phyloP scores from a whole-genome alignment of 1,284 basidiomycete genomes.

The Ceratobasidium papillatum region DNA sequence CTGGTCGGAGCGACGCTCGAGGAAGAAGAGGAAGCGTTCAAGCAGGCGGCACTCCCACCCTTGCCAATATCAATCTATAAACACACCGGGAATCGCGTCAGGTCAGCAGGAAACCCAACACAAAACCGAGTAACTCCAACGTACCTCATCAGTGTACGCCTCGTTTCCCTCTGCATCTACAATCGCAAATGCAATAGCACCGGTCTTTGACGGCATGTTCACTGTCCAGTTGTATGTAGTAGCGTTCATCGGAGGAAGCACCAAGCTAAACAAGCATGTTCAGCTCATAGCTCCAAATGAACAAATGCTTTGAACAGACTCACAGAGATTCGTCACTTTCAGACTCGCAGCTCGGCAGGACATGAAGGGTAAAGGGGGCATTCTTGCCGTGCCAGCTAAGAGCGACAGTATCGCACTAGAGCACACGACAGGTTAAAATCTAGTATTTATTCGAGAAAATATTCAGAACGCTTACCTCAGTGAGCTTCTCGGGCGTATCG shows the following conservation, averaged over 20 bases:
- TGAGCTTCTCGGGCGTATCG: constrained; percentile 23
- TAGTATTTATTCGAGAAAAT: neutral
- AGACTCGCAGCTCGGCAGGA: constrained; percentile 35
- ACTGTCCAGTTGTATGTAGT: constrained; percentile 36
- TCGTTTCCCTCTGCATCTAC: constrained; percentile 27
- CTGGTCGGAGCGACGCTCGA: neutral
- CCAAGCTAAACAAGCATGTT: constrained; percentile 6
- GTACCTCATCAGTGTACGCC: constrained; percentile 33
- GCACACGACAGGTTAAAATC: neutral
- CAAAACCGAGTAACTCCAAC: neutral
- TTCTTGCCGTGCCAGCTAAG: constrained; percentile 33
- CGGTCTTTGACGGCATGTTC: constrained; percentile 20
- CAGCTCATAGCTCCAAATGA: neutral
- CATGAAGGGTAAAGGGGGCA: constrained; percentile 21
- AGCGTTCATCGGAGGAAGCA: constrained; percentile 19
- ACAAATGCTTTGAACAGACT: neutral
- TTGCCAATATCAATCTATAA: constrained; percentile 27
- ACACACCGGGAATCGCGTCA: neutral
- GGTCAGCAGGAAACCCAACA: neutral
- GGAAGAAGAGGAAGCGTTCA: constrained; percentile 3
- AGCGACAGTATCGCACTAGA: constrained; percentile 24
- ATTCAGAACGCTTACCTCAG: constrained; percentile 14
- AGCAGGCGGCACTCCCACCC: constrained; percentile 18
- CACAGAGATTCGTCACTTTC: constrained; percentile 11
- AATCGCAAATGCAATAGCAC: constrained; percentile 32